Base-by-base conservation (phyloP, 2,329 filamentous ascomycete genomes). In the Purpureocillium lavendulum region DNA sequence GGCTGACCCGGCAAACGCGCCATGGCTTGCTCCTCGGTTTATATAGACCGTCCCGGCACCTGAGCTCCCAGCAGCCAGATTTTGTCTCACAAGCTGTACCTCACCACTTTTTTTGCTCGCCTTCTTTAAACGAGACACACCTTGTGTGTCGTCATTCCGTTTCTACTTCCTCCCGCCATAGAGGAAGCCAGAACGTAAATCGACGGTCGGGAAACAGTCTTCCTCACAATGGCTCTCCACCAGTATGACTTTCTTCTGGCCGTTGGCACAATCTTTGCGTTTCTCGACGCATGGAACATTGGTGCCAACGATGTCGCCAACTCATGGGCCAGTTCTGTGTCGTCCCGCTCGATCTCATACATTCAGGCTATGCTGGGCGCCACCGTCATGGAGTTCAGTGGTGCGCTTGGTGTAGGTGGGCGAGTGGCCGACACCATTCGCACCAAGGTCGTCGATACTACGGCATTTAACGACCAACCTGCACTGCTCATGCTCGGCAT, bases 261-360 rank as follows among this genome's bases (percentile, higher is more conserved):
- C 49, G 70, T 82, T 39, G 77, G 73, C 59, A 76, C 73, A 39
- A 69, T 82, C 43, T 82, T 82, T 57, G 75, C 78, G 43, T 75
- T 77, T 53, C 71, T 82, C 31, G 78, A 82, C 55, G 77, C 77
- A 39, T 82, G 74, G 73, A 82, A 80, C 54, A 80, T 50, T 59
- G 64, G 62, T 49, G 61, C 54, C 56, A 68, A 79, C 62, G 82
- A 86, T 81, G 81, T 86, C 43, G 82, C 82, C 59, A 87, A 86
- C 66, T 75, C 80, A 2, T 87, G 79, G 76, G 81, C 81, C n/a
- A 84, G 79, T 28, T 81, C 76, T 47, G 82, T 86, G 42, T 82
- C 79, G 2, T 84, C 82, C 4, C 69, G 80, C 30, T 84, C 82
- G 42, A 59, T 83, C 32, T 71, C 73, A 14, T 74, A 80, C 55